Evolutionary conservation across 2,329 filamentous ascomycete genomes (phyloP).

Genomic region (Aspergillaceae sp.): DNA sequence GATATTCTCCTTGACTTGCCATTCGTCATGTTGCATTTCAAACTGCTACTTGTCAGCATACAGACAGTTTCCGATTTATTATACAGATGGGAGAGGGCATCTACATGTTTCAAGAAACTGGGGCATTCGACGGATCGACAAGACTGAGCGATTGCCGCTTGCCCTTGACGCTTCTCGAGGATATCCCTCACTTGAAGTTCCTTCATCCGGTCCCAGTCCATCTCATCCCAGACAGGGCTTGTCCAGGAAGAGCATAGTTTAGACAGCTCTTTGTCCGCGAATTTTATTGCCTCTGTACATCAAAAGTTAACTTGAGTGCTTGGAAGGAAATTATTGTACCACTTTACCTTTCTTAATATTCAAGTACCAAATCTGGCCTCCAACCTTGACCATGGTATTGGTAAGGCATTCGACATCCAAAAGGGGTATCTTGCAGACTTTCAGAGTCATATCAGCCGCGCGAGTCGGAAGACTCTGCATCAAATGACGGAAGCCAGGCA

Average conservation of each 20-base stretch:
- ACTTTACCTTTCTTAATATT: slow-evolving; percentile 42
- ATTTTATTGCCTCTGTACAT: slow-evolving; percentile 42
- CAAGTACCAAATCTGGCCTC: slow-evolving; percentile 39
- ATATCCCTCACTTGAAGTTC: slow-evolving; percentile 74
- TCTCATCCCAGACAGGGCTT: slow-evolving; percentile 68
- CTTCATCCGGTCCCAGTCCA: slow-evolving; percentile 72
- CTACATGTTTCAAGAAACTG: slow-evolving; percentile 77
- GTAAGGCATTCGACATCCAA: slow-evolving; percentile 80
- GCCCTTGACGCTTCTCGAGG: slow-evolving; percentile 59
- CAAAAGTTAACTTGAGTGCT: slow-evolving; percentile 6
- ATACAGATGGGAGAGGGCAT: slow-evolving; percentile 25
- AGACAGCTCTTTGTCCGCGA: slow-evolving; percentile 60
- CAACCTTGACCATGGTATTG: slow-evolving; percentile 51
- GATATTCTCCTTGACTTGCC: slow-evolving; percentile 92
- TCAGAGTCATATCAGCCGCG: slow-evolving; percentile 59
- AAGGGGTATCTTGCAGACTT: slow-evolving; percentile 61
- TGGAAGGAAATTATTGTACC: neutral
- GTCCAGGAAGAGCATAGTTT: slow-evolving; percentile 66
- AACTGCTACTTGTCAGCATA: slow-evolving; percentile 49
- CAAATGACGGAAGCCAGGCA: slow-evolving; percentile 59
- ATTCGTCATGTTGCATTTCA: slow-evolving; percentile 92
- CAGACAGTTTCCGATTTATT: neutral
- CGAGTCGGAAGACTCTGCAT: slow-evolving; percentile 60
- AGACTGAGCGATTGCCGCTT: slow-evolving; percentile 54
- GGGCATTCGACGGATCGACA: slow-evolving; percentile 62